Evolutionary conservation across 1,284 basidiomycete species (phyloP).

Genomic region (Ceratobasidium sp.): DNA sequence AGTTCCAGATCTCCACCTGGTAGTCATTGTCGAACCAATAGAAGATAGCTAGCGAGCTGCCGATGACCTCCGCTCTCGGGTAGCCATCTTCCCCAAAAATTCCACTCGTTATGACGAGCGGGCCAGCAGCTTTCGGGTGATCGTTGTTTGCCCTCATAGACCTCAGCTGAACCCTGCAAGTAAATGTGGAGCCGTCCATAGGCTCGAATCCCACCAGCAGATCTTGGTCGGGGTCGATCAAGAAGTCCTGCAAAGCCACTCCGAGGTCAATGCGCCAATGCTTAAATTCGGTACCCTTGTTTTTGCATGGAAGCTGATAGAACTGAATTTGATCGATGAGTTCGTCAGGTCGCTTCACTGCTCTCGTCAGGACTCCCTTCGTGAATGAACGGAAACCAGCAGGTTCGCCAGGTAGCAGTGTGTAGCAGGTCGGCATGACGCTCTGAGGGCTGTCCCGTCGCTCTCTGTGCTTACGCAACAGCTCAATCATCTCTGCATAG

Average conservation of each 20-base stretch:
- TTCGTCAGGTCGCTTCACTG: too few relatives aligned
- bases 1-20: slow-evolving; percentile 8
- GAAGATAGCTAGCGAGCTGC: background rate
- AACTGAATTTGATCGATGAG: background rate
- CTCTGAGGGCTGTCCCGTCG: background rate
- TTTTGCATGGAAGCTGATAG: slow-evolving; percentile 9
- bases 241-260: background rate
- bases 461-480: background rate
- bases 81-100: background rate
- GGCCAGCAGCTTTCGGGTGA: background rate
- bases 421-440: background rate
- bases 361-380: background rate
- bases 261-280: background rate
- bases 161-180: background rate
- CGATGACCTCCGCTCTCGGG: background rate
- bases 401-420: background rate
- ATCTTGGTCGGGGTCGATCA: slow-evolving; percentile 17
- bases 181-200: background rate
- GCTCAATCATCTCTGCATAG: slow-evolving; percentile 5
- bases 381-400: background rate
- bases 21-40: background rate
- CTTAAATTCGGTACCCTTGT: background rate
- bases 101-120: background rate
- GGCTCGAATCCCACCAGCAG: background rate
- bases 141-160: background rate